A percentile compares a stretch with the other conserved stretches of the same genome.
phyloP scores from a whole-genome alignment of 306 rosid species.

The Vigna nakashimae region DNA sequence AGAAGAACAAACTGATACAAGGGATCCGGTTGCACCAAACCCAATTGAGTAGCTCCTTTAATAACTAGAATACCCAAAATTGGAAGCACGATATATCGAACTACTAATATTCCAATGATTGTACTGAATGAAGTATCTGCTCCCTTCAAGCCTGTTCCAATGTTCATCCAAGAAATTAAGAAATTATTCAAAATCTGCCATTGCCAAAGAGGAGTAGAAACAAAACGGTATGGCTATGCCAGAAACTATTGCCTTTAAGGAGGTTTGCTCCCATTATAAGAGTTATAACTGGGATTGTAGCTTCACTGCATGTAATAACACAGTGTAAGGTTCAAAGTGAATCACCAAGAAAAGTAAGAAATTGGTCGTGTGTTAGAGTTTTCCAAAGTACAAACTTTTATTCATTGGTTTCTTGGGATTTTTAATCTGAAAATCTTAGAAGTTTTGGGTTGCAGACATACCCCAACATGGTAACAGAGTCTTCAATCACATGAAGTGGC shows the following conservation, averaged over 20 bases:
- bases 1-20: constrained; percentile 82
- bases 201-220: neutral
- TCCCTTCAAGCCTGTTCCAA: constrained; percentile 70
- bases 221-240: neutral
- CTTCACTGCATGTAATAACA: constrained; percentile 60
- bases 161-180: constrained; percentile 11
- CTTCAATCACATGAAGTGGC: constrained; percentile 76
- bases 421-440: constrained; percentile 2
- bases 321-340: constrained; percentile 10
- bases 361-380: neutral
- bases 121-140: constrained; percentile 53
- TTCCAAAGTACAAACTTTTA: neutral
- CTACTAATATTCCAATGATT: constrained; percentile 58
- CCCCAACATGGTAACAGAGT: constrained; percentile 75
- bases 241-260: constrained; percentile 60
- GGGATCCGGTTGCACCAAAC: constrained; percentile 70
- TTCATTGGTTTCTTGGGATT: neutral
- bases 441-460: constrained; percentile 46
- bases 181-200: neutral
- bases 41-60: constrained; percentile 63
- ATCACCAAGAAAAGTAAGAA: neutral
- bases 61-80: constrained; percentile 59
- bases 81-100: constrained; percentile 69
- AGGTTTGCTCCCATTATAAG: constrained; percentile 88
- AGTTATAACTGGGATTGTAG: constrained; percentile 72